phyloP scores from a whole-genome alignment of 2,329 filamentous ascomycete genomes.

The Ophiocordyceps camponoti-floridani region DNA sequence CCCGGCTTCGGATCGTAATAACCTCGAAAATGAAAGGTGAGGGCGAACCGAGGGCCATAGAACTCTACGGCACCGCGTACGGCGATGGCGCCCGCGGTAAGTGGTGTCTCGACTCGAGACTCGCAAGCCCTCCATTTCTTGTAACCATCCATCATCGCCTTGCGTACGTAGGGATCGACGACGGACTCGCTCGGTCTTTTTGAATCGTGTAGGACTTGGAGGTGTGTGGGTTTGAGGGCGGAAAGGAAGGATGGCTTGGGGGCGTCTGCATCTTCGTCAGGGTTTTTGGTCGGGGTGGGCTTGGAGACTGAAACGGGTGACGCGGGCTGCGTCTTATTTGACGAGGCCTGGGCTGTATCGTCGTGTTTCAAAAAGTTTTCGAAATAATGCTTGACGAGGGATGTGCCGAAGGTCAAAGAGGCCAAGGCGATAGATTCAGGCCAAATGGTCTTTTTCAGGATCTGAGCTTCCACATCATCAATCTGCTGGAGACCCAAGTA shows the following conservation, averaged over 20 bases:
- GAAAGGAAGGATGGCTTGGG: background rate
- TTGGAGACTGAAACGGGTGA: background rate
- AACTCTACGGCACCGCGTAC: constrained; percentile 38
- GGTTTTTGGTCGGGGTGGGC: background rate
- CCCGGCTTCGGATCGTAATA: constrained; percentile 39
- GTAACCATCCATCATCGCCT: background rate
- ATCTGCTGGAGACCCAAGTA: constrained; percentile 28
- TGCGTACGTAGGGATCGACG: background rate
- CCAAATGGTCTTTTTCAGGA: constrained; percentile 30
- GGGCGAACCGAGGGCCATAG: constrained; percentile 22
- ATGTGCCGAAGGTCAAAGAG: constrained; percentile 31
- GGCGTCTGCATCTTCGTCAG: background rate
- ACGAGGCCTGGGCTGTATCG: background rate
- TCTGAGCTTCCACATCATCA: constrained; percentile 26
- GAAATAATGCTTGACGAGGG: constrained; percentile 26
- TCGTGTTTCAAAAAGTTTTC: constrained; percentile 17
- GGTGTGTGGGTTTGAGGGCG: background rate
- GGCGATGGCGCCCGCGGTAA: constrained; percentile 30
- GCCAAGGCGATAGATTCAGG: constrained; percentile 32
- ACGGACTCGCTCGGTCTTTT: background rate
- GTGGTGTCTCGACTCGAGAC: constrained; percentile 21
- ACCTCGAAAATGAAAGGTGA: constrained; percentile 31
- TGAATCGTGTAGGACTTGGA: background rate
- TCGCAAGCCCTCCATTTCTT: constrained; percentile 23
- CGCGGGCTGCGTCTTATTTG: background rate